Evolutionary conservation across 306 rosid species (phyloP).

Genomic region (Mimosa pudica): DNA sequence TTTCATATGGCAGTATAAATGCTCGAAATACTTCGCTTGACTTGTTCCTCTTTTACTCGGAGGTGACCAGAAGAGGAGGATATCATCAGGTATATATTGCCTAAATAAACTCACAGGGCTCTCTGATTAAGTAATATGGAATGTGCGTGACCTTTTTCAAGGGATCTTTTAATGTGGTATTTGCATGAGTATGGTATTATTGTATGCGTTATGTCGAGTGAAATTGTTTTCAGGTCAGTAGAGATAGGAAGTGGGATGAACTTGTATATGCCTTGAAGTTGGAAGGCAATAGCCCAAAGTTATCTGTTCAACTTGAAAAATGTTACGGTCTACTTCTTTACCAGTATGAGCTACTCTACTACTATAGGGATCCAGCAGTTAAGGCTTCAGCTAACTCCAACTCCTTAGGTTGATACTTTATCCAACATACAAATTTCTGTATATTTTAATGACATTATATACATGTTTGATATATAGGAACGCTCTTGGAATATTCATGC

Average conservation of each 20-base stretch:
- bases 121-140: background rate
- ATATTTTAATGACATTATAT: conserved; percentile 1
- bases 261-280: conserved; percentile 42
- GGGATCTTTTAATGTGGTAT: background rate
- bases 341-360: conserved; percentile 45
- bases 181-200: background rate
- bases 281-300: conserved; percentile 34
- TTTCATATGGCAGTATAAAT: conserved; percentile 37
- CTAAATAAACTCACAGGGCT: background rate
- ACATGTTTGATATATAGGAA: conserved; percentile 20
- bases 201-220: background rate
- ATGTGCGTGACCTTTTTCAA: background rate
- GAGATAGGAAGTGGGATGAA: conserved; percentile 51
- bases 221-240: conserved; percentile 39
- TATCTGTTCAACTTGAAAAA: conserved; percentile 44
- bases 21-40: conserved; percentile 42
- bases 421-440: background rate
- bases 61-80: conserved; percentile 56
- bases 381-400: conserved; percentile 15
- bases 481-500: background rate
- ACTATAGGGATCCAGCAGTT: conserved; percentile 35
- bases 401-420: conserved; percentile 23
- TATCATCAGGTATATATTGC: conserved; percentile 42
- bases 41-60: conserved; percentile 50
- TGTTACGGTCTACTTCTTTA: conserved; percentile 42